Percentiles rank a stretch among this genome's conserved stretches.
Evolutionary conservation across 257 asterid species (phyloP).

Genomic region (Henckelia pumila): DNA sequence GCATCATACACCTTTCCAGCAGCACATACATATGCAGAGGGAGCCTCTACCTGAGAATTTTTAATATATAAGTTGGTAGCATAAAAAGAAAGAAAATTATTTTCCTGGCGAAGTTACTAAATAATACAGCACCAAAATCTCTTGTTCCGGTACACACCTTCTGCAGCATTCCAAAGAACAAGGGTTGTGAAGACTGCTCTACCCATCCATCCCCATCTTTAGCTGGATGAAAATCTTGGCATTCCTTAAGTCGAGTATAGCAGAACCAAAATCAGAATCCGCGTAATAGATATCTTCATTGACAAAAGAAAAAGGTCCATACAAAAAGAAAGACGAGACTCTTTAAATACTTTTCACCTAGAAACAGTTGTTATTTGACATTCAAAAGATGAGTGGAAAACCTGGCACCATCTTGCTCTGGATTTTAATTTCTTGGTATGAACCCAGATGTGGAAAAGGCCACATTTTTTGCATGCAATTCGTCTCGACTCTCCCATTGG

Average conservation of each 20-base stretch:
- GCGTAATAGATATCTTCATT: neutral
- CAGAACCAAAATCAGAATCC: slow-evolving; percentile 29
- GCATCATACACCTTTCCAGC: slow-evolving; percentile 81
- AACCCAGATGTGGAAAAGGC: slow-evolving; percentile 71
- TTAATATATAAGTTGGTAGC: slow-evolving; percentile 15
- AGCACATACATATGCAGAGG: slow-evolving; percentile 84
- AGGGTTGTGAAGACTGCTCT: slow-evolving; percentile 82
- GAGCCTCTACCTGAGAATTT: slow-evolving; percentile 65
- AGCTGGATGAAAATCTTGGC: slow-evolving; percentile 88
- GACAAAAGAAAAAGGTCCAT: neutral
- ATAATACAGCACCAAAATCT: neutral
- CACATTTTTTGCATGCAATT: slow-evolving; percentile 90
- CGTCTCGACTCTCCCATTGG: slow-evolving; percentile 56
- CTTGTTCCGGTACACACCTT: slow-evolving; percentile 44
- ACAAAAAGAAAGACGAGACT: neutral
- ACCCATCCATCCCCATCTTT: slow-evolving; percentile 99
- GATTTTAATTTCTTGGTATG: slow-evolving; percentile 66
- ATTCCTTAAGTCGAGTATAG: slow-evolving; percentile 52
- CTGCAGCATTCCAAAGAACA: slow-evolving; percentile 78
- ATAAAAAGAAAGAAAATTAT: slow-evolving; percentile 5
- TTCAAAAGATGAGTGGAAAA: slow-evolving; percentile 27
- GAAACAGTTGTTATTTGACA: neutral
- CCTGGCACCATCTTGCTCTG: slow-evolving; percentile 99
- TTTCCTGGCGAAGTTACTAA: neutral
- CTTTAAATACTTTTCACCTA: neutral